These are phyloP conservation scores for Xylariaceae sp. DNA, from an alignment of 2,329 filamentous ascomycete genomes.

Conservation along the genomic window DNA sequence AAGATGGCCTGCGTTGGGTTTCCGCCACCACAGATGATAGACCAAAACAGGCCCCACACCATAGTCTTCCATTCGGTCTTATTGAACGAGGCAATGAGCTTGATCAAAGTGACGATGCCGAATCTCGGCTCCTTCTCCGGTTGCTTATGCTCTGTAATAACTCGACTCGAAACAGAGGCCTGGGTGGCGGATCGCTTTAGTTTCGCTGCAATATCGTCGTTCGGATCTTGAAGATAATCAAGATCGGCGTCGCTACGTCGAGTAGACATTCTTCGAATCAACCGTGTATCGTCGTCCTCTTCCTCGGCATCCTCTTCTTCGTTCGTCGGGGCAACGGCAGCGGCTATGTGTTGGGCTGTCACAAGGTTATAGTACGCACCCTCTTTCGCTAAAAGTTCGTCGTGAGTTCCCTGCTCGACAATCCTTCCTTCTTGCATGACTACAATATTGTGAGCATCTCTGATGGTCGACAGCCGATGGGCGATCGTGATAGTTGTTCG, in stretches of 20 bases:
- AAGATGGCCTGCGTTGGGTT: conserved; percentile 77
- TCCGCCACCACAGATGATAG: conserved; percentile 73
- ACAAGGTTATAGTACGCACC: conserved; percentile 82
- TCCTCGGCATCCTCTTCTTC: conserved; percentile 48
- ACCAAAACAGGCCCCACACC: conserved; percentile 68
- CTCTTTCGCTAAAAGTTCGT: conserved; percentile 65
- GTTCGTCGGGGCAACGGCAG: conserved; percentile 48
- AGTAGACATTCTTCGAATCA: conserved; percentile 45
- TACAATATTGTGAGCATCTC: conserved; percentile 90
- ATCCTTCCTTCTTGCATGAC: conserved; percentile 86
- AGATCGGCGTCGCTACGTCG: conserved; percentile 38
- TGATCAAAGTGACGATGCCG: conserved; percentile 70
- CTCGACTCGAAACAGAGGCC: conserved; percentile 65
- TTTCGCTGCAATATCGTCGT: conserved; percentile 58
- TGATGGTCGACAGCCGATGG: conserved; percentile 91
- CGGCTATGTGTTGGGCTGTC: conserved; percentile 77
- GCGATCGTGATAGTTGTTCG: conserved; percentile 96
- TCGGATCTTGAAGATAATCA: conserved; percentile 46
- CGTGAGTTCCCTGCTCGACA: conserved; percentile 86
- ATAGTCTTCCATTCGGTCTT: conserved; percentile 66
- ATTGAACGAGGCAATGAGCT: conserved; percentile 78
- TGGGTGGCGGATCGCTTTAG: conserved; percentile 52
- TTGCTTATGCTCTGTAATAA: conserved; percentile 52
- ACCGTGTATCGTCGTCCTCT: conserved; percentile 33
- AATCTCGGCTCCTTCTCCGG: conserved; percentile 55